phyloP scores from a whole-genome alignment of 2,329 filamentous ascomycete genomes.

The Exutisphaerella laricina region DNA sequence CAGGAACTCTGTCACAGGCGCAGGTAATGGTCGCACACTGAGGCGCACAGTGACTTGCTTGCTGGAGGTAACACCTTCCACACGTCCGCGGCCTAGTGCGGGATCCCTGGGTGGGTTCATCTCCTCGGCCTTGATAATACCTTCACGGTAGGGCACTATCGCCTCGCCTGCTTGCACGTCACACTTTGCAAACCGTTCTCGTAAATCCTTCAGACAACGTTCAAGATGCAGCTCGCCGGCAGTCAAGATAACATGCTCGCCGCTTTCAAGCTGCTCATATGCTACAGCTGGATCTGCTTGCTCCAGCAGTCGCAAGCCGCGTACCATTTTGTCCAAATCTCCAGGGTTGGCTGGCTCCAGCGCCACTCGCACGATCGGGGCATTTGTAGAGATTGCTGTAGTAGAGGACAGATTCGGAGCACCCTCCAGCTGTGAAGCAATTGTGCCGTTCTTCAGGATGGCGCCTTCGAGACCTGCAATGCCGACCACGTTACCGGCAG shows the following conservation, averaged over 20 bases:
- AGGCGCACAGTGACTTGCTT: slow-evolving; percentile 78
- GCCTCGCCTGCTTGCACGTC: slow-evolving; percentile 91
- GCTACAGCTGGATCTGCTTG: slow-evolving; percentile 94
- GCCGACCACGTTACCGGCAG: slow-evolving; percentile 91
- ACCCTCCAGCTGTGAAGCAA: slow-evolving; percentile 82
- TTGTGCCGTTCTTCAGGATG: slow-evolving; percentile 90
- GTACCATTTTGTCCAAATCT: slow-evolving; percentile 92
- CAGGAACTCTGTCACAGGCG: slow-evolving; percentile 76
- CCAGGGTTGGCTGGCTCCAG: slow-evolving; percentile 88
- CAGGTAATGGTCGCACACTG: slow-evolving; percentile 71
- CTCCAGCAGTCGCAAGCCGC: slow-evolving; percentile 76
- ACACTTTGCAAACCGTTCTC: slow-evolving; percentile 87
- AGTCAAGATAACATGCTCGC: slow-evolving; percentile 90
- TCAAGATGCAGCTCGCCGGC: slow-evolving; percentile 93
- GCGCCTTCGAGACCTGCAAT: slow-evolving; percentile 88
- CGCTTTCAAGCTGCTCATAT: slow-evolving; percentile 87
- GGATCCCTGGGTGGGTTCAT: slow-evolving; percentile 87
- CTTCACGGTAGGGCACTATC: slow-evolving; percentile 93
- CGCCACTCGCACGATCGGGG: slow-evolving; percentile 87
- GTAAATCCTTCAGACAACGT: slow-evolving; percentile 84
- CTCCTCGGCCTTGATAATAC: slow-evolving; percentile 75
- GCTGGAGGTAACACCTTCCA: slow-evolving; percentile 70
- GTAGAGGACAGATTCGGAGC: slow-evolving; percentile 88
- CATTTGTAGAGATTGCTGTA: slow-evolving; percentile 62
- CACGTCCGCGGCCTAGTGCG: slow-evolving; percentile 76